Base-by-base conservation (phyloP, 2,329 filamentous ascomycete species). In the Claviceps quebecensis region DNA sequence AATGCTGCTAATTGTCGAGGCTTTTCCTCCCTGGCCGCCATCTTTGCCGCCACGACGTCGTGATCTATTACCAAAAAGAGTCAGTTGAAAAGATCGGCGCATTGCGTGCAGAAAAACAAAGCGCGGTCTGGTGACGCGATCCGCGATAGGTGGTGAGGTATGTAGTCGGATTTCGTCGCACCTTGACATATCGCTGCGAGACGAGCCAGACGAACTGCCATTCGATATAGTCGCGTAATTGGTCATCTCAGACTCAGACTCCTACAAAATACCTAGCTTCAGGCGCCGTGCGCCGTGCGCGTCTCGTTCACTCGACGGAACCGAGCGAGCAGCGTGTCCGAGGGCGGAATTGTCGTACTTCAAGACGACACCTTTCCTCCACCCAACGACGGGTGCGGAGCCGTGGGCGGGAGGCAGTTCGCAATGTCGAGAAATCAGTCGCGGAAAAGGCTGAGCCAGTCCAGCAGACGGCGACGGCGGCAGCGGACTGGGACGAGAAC, bases 1-100 rank as follows among this genome's bases (percentile, higher is more conserved):
- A 58, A 93, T 85, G 65, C 90, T 95, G 71, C 89, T 95, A 50
- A 84, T 67, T 81, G 87, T 95, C 59, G 87, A 86, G 59, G 93
- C 93, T 63, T 90, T 80, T 51, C 93, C 90, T 23, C 64, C 64
- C 53, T 66, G 61, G 54, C 84, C 84, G 52, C 75, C 78, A 67
- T 86, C 81, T 69, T 89, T 89, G 60, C 84, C 82, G 56, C 76
- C 78, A 62, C 81, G 73, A 59, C 75, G 71, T 65, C 81, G 78
- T 62, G 68, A 67, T 67, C 77, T 78, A 54, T n/a, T 46, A 23
- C 13, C 39, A 40, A 23, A 22, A 38, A 39, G 48, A 50, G 37
- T 54, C 37, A 58, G 52, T 41, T 39, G 29, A 45, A 22, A 29
- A n/a, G 8, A 19, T 13, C 5, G 4, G 19, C 29, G 19, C 19